phyloP scores from a whole-genome alignment of 148 eudicot species.

The Persicaria tinctoria region DNA sequence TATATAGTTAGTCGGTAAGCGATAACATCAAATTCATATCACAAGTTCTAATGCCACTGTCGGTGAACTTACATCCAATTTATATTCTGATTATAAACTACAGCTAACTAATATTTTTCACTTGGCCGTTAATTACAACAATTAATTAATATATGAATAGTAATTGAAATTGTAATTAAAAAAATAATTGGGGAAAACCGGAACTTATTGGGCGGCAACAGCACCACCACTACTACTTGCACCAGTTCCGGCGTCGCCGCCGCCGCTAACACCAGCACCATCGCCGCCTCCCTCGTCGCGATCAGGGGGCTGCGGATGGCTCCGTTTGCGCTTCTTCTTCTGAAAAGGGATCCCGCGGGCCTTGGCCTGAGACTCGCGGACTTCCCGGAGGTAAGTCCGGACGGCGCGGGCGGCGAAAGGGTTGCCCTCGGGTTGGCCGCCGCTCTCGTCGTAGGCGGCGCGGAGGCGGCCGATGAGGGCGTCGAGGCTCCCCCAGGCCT shows the following conservation, averaged over 20 bases:
- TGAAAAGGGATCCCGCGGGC: conserved; percentile 53
- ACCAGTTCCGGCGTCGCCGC: conserved; percentile 13
- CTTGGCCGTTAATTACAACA: neutral
- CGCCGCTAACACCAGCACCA: conserved; percentile 3
- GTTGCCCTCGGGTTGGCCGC: conserved; percentile 44
- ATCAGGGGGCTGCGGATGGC: neutral
- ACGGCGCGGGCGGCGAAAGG: conserved; percentile 53
- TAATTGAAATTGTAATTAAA: neutral
- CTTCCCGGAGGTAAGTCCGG: conserved; percentile 39
- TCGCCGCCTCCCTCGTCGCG: neutral
- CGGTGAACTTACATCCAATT: too few species aligned
- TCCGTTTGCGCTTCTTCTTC: conserved; percentile 53
- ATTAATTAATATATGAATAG: neutral
- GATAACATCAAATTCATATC: too few species aligned
- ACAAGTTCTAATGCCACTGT: too few species aligned
- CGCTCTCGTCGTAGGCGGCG: conserved; percentile 17
- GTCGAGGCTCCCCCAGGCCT: too few species aligned
- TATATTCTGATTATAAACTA: too few species aligned
- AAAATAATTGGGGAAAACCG: neutral
- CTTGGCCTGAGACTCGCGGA: conserved; percentile 41
- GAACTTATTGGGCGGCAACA: conserved; percentile 1
- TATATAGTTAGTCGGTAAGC: too few species aligned
- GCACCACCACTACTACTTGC: conserved; percentile 11
- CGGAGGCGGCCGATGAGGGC: too few species aligned
- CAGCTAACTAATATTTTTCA: neutral